Base-by-base conservation (phyloP, 768 basidiomycete genomes). In the Mycena rosella region DNA sequence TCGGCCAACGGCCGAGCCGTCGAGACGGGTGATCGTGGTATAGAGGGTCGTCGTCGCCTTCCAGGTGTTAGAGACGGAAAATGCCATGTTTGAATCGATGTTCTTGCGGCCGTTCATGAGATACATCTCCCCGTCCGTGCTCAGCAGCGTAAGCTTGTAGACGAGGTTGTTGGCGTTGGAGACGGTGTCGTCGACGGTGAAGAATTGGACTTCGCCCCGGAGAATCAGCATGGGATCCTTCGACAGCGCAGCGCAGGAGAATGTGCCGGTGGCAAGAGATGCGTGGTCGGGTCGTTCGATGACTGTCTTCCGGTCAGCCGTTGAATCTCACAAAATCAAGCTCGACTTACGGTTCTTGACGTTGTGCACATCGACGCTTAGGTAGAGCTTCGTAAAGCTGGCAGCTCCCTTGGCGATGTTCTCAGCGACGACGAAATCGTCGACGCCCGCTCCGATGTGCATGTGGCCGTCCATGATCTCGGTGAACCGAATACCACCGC, bases 381-480 rank as follows among this genome's bases (percentile, higher is more conserved):
- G 40, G 45, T 63, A 70, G 29, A 72, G 57, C 26, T 40, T 62
- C 13, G 69, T 65, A 20, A 61, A 45, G 49, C 65, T 67, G 32
- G 68, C 32, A 45, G 65, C 40, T 13, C 56, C 68, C 45, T 65
- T 72, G 10, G 69, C 71, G 7, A 60, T 58, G 29, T 67, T 45
- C 58, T 63, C 65, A 9, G 71, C 71, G 0, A 70, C 61, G 34
- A 58, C 24, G 27, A 67, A 70, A 38, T 70, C 69, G 34, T 56
- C 58, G 30, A 72, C 67, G 22, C 70, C 68, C 45, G 61, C 56
- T n/a, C 71, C 71, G 27, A 72, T 47, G 24, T 70, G 30, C 9
- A 72, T 70, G 32, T 59, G 30, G 17, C 71, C 71, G 18, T 59
- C 68, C 69, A 72, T 67, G 15, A 72, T 65, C 55, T 72, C 68